Conservation (phyloP, 2,329 filamentous ascomycete species). For the Neopestalotiopsis sp. region DNA sequence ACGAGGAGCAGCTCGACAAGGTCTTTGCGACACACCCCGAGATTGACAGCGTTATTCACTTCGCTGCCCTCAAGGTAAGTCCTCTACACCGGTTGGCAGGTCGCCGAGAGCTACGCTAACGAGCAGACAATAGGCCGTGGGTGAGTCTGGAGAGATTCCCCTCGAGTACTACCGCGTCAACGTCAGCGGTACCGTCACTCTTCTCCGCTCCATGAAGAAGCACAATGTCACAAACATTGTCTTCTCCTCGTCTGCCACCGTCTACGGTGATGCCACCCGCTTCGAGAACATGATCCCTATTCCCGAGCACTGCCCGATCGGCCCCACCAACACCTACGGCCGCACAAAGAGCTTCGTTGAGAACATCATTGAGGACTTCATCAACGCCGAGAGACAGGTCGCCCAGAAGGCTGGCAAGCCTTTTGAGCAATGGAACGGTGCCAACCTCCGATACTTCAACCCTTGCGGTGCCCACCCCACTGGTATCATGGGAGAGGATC, state of each 20-base stretch:
- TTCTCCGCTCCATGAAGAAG: constrained; percentile 85
- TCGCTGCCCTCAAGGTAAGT: constrained; percentile 90
- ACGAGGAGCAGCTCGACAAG: constrained; percentile 81
- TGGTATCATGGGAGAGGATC: constrained; percentile 98
- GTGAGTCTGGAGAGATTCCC: constrained; percentile 91
- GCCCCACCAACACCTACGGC: constrained; percentile 96
- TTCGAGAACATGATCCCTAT: constrained; percentile 99
- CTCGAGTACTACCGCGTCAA: constrained; percentile 99
- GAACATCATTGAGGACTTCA: constrained; percentile 86
- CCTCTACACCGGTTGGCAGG: not conserved
- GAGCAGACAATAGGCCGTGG: constrained; percentile 73
- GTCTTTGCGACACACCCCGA: constrained; percentile 89
- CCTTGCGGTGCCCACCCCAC: constrained; percentile 92
- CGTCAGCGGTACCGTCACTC: constrained; percentile 86
- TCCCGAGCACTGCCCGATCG: constrained; percentile 93
- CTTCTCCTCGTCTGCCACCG: constrained; percentile 97
- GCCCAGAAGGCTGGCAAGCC: constrained; percentile 79
- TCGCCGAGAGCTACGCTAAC: constrained; percentile 21
- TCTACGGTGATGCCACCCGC: constrained; percentile 96
- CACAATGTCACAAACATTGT: constrained; percentile 96
- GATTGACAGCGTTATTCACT: constrained; percentile 98
- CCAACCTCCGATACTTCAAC: constrained; percentile 96
- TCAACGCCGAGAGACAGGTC: constrained; percentile 85
- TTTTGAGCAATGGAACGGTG: constrained; percentile 86
- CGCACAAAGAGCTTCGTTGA: constrained; percentile 95